phyloP scores from a whole-genome alignment of 202 grass and related monocot genomes.

The Schoenoplectus tabernaemontani region DNA sequence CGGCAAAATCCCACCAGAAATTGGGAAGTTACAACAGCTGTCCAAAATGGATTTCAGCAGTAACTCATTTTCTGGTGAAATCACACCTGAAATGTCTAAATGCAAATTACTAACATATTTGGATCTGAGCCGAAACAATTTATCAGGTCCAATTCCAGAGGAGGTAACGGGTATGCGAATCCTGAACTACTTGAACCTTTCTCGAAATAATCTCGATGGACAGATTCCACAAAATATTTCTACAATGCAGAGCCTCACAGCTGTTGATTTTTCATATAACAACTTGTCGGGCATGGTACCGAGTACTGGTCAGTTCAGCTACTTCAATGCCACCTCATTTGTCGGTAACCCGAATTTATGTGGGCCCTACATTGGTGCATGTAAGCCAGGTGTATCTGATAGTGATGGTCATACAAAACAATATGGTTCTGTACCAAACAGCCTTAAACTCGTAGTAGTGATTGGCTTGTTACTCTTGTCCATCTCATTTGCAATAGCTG shows the following conservation, averaged over 20 bases:
- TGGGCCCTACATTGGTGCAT: slow-evolving; percentile 59
- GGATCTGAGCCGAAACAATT: slow-evolving; percentile 70
- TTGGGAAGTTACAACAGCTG: slow-evolving; percentile 66
- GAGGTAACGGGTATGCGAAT: slow-evolving; percentile 70
- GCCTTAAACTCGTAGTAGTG: slow-evolving; percentile 83
- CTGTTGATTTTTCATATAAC: slow-evolving; percentile 98
- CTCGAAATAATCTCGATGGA: slow-evolving; percentile 64
- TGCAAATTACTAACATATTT: slow-evolving; percentile 81
- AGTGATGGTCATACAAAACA: neutral
- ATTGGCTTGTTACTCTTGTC: slow-evolving; percentile 69
- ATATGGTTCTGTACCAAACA: slow-evolving; percentile 50
- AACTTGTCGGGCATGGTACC: slow-evolving; percentile 86
- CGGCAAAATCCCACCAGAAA: slow-evolving; percentile 56
- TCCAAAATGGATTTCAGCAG: slow-evolving; percentile 84
- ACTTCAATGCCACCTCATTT: slow-evolving; percentile 95
- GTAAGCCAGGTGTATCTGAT: slow-evolving; percentile 27
- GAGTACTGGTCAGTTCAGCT: slow-evolving; percentile 83
- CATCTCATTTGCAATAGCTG: slow-evolving; percentile 66
- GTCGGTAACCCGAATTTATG: slow-evolving; percentile 68
- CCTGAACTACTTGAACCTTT: slow-evolving; percentile 91
- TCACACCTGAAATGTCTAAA: slow-evolving; percentile 62
- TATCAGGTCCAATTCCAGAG: slow-evolving; percentile 54
- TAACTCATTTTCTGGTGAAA: slow-evolving; percentile 41
- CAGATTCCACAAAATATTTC: slow-evolving; percentile 66
- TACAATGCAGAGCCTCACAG: slow-evolving; percentile 93